Base-by-base conservation (phyloP, 2,329 filamentous ascomycete species). In the Pestalotiopsis sp. region DNA sequence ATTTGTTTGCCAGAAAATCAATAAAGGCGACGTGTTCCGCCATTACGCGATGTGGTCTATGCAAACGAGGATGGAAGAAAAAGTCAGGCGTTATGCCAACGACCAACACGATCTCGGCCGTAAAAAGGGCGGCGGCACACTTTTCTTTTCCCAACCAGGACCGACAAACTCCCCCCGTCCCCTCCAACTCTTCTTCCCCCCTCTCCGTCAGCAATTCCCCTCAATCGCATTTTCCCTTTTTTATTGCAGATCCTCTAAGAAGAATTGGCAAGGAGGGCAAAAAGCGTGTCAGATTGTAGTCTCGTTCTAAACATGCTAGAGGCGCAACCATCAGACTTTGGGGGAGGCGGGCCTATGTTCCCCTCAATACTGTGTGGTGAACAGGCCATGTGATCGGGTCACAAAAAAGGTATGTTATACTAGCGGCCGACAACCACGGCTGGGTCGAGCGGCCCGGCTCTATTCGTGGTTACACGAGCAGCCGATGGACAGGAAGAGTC, bases 51-150 rank as follows among this genome's bases (percentile, higher is more conserved):
- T 36, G 27, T 36, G 31, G 31, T 36, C 31, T 14, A 62, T 62
- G 59, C 59, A 36, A 52, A 14, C n/a, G 39, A 64, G 17, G 59
- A 13, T 5, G 38, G 9, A 49, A 45, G 11, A 36, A 36, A 38
- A 38, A 61, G 14, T 7, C 14, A 45, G 17, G 17, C 60, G 31
- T 41, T 3, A 27, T 57, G 60, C 52, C 56, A 62, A 36, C 31
- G 9, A 62, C 52, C 25, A 25, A 56, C 45, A 68, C 31, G 31
- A 36, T 68, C 63, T 68, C 67, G 67, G 67, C 67, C 67, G 67
- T 68, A 68, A 68, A 56, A 60, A 64, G 61, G 61, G 61, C 13
- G 31, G n/a, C 31, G 59, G 36, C 27, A 20, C 31, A 31, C 27
- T 36, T 14, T 62, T n/a, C 11, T 4, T 14, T 20, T 7, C 12